Conservation (phyloP, 768 basidiomycete genomes). For the Hemileccinum impolitum region DNA sequence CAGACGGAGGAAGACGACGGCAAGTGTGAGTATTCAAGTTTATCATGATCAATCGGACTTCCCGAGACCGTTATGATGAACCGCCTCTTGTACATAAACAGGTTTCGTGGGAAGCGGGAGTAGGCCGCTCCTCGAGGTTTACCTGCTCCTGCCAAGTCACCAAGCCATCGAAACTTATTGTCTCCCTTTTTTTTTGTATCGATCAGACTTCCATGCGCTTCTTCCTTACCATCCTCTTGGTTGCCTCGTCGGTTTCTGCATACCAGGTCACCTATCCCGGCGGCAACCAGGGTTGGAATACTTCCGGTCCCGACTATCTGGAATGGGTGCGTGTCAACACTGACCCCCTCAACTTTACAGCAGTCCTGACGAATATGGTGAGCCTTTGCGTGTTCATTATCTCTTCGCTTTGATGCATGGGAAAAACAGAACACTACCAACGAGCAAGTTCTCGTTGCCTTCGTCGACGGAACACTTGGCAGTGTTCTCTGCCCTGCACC, state of each 20-base stretch:
- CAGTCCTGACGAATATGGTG: constrained; percentile 64
- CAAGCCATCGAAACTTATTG: constrained; percentile 3
- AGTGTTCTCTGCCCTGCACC: constrained; percentile 48
- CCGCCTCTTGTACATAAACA: neutral
- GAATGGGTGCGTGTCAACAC: constrained; percentile 64
- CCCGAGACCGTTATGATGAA: neutral
- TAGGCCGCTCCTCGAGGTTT: neutral
- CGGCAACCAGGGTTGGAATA: constrained; percentile 51
- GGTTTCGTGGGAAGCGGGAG: constrained; percentile 23
- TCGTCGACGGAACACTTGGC: constrained; percentile 48
- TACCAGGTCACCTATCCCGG: constrained; percentile 58
- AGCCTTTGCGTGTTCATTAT: constrained; percentile 7
- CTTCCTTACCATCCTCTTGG: constrained; percentile 42
- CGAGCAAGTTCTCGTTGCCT: constrained; percentile 49
- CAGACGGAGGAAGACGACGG: neutral
- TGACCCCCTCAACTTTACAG: constrained; percentile 66
- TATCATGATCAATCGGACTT: neutral
- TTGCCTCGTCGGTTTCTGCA: constrained; percentile 56
- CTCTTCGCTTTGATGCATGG: neutral
- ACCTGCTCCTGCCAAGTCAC: constrained; percentile 3
- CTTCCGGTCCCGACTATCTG: constrained; percentile 48
- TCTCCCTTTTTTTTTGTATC: constrained; percentile 12
- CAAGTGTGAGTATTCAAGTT: constrained; percentile 9
- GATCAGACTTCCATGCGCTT: constrained; percentile 38
- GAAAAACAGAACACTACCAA: constrained; percentile 35